Conservation (phyloP, 2,329 filamentous ascomycete genomes). For the Fusarium continuum region DNA sequence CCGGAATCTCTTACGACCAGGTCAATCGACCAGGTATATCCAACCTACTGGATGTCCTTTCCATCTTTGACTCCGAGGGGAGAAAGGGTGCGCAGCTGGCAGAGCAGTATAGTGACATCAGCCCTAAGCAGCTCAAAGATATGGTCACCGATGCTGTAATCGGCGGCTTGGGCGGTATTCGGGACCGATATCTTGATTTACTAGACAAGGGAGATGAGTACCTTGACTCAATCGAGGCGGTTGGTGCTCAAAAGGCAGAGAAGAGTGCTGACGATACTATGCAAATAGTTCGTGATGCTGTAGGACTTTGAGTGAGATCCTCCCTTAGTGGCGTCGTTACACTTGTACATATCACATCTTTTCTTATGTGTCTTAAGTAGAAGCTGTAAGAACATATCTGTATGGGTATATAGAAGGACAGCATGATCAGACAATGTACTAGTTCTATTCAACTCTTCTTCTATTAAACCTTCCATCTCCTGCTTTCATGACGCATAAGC, state of each 20-base stretch:
- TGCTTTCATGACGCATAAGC: constrained; percentile 63
- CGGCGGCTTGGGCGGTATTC: constrained; percentile 61
- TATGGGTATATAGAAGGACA: not conserved
- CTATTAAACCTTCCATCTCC: not conserved
- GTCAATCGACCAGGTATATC: constrained; percentile 78
- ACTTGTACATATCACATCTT: not conserved
- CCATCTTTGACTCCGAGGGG: constrained; percentile 65
- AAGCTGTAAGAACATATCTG: constrained; percentile 2
- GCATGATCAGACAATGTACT: too few species aligned
- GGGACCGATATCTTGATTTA: constrained; percentile 64
- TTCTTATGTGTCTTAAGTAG: not conserved
- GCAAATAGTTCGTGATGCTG: constrained; percentile 59
- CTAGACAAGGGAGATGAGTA: constrained; percentile 58
- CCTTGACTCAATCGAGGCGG: constrained; percentile 65
- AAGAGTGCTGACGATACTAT: constrained; percentile 68
- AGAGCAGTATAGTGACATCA: constrained; percentile 49
- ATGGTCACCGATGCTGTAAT: constrained; percentile 68
- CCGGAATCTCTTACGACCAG: constrained; percentile 77
- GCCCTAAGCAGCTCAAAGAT: constrained; percentile 55
- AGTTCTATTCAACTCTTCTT: not conserved
- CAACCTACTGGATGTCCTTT: constrained; percentile 85
- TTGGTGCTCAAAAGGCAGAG: constrained; percentile 69
- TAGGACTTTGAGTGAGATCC: constrained; percentile 55
- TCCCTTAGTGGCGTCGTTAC: not conserved
- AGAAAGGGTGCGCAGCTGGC: constrained; percentile 55